phyloP scores from a whole-genome alignment of 805 yeast species.

The Starmerella cellae region DNA sequence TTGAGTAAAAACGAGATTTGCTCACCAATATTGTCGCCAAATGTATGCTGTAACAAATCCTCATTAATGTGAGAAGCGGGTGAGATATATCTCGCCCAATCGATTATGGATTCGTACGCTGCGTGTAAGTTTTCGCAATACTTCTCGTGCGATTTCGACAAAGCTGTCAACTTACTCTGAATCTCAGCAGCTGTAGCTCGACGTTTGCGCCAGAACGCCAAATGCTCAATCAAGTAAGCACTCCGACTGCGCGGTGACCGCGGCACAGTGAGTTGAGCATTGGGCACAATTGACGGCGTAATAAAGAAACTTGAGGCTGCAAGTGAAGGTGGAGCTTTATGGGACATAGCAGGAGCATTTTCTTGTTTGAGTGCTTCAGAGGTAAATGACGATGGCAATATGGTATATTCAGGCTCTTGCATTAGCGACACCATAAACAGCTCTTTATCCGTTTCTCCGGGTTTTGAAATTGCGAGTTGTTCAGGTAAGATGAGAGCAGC shows the following conservation, averaged over 20 bases:
- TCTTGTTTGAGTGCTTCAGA: no score
- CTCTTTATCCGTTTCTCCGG: no score
- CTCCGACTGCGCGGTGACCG: background rate
- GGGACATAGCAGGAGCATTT: no score
- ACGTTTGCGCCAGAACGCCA: slow-evolving; percentile 13
- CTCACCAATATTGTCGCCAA: slow-evolving; percentile 2
- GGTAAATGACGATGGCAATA: no score
- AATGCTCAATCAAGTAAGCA: background rate
- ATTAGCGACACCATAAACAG: no score
- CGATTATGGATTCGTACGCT: slow-evolving; percentile 10
- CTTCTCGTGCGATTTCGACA: slow-evolving; percentile 17
- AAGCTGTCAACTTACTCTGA: slow-evolving; percentile 11
- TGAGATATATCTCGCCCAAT: slow-evolving; percentile 14
- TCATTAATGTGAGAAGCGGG: background rate
- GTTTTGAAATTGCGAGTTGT: no score
- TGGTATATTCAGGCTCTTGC: no score
- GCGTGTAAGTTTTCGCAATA: slow-evolving; percentile 9
- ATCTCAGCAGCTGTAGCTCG: slow-evolving; percentile 14
- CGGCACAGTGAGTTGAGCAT: no score
- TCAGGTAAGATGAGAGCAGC: no score
- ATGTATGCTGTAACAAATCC: background rate
- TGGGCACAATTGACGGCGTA: no score
- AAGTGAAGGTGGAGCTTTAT: no score
- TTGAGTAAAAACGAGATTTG: slow-evolving; percentile 6
- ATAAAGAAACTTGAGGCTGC: no score